Conservation (phyloP, 306 rosid species). For the Delonix regia region DNA sequence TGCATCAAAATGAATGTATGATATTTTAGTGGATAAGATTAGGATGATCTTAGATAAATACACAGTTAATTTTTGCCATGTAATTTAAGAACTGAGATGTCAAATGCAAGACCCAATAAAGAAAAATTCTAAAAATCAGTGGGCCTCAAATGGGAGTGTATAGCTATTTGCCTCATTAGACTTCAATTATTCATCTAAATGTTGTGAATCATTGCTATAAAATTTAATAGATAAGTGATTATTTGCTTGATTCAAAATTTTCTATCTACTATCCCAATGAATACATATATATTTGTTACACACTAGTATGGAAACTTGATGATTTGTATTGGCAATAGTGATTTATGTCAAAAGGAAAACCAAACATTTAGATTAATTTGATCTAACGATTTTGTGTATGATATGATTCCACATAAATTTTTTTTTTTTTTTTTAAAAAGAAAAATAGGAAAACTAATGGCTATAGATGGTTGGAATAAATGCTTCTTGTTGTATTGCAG, state of each 20-base stretch:
- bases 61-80: background rate
- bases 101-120: background rate
- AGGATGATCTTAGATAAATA: background rate
- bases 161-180: background rate
- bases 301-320: background rate
- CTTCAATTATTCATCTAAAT: background rate
- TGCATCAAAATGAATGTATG: background rate
- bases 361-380: background rate
- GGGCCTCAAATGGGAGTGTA: background rate
- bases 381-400: background rate
- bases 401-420: background rate
- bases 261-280: background rate
- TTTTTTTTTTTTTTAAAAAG: background rate
- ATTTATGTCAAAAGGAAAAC: background rate
- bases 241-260: background rate
- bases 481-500: background rate
- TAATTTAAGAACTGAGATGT: background rate
- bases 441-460: conserved; percentile 2
- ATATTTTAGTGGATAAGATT: conserved; percentile 3
- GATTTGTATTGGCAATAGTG: background rate
- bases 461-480: background rate
- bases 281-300: background rate
- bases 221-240: background rate
- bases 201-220: background rate
- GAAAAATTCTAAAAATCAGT: too few relatives aligned